phyloP scores from a whole-genome alignment of 2,329 filamentous ascomycete species.

The Paracorniculantispora psalliotae region DNA sequence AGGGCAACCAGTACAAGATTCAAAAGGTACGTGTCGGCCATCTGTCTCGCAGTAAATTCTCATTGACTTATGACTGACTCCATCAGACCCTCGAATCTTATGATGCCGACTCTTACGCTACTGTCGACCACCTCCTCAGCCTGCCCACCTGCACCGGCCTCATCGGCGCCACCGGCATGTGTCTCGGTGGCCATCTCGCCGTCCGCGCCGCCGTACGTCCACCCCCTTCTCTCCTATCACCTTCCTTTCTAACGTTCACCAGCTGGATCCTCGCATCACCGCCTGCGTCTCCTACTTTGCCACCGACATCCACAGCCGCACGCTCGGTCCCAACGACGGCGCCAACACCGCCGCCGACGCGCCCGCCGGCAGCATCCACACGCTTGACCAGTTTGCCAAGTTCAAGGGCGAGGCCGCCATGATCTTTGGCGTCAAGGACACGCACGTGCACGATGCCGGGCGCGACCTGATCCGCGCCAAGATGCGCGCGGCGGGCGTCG shows the following conservation, averaged over 20 bases:
- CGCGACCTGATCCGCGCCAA: constrained; percentile 79
- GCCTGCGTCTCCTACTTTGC: constrained; percentile 86
- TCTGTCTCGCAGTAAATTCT: too few species aligned
- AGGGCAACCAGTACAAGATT: constrained; percentile 82
- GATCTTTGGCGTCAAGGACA: constrained; percentile 91
- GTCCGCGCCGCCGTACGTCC: constrained; percentile 49
- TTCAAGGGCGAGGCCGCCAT: constrained; percentile 81
- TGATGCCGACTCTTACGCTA: constrained; percentile 68
- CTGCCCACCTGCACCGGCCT: constrained; percentile 75
- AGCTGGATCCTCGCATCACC: constrained; percentile 69
- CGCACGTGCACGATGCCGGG: constrained; percentile 77
- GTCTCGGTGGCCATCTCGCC: constrained; percentile 82
- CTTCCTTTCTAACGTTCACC: not conserved
- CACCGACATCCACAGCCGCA: constrained; percentile 79
- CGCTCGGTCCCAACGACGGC: constrained; percentile 57
- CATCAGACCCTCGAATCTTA: constrained; percentile 73
- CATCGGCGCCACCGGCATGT: constrained; percentile 83
- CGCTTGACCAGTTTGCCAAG: constrained; percentile 51
- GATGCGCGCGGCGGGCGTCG: constrained; percentile 67
- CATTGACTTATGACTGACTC: too few species aligned
- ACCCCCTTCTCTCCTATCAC: not conserved
- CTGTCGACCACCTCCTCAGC: constrained; percentile 64
- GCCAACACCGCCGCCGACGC: constrained; percentile 41
- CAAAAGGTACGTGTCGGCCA: too few species aligned
- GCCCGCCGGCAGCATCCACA: constrained; percentile 40